Evolutionary conservation across 345 rosid species (phyloP).

Genomic region (Euphorbia lathyris): DNA sequence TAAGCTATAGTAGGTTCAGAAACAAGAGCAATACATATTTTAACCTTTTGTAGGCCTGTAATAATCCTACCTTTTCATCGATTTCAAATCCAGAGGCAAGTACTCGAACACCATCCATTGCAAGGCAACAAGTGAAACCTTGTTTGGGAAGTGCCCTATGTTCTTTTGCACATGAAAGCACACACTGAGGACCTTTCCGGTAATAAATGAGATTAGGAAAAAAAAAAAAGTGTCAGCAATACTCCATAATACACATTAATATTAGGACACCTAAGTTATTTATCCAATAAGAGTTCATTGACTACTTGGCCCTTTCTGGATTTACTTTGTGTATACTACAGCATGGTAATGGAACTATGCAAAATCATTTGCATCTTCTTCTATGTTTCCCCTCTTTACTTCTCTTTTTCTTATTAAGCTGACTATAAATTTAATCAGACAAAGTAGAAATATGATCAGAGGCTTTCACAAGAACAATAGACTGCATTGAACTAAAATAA

Average conservation of each 20-base stretch:
- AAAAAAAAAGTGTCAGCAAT: neutral
- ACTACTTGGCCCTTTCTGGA: neutral
- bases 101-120: conserved; percentile 86
- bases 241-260: neutral
- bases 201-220: conserved; percentile 11
- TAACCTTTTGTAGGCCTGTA: neutral
- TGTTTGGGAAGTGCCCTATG: conserved; percentile 66
- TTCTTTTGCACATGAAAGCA: conserved; percentile 83
- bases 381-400: neutral
- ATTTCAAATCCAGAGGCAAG: conserved; percentile 82
- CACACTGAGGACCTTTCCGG: conserved; percentile 81
- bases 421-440: neutral
- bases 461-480: neutral
- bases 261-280: neutral
- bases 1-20: neutral
- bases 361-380: neutral
- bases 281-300: neutral
- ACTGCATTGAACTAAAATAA: neutral
- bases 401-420: neutral
- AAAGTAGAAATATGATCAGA: neutral
- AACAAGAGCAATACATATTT: neutral
- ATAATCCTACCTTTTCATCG: conserved; percentile 65
- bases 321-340: neutral
- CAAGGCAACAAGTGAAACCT: conserved; percentile 86
- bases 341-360: neutral